These are phyloP conservation scores for Solanum chilense DNA, from an alignment of 257 asterid genomes.

Conservation along the genomic window DNA sequence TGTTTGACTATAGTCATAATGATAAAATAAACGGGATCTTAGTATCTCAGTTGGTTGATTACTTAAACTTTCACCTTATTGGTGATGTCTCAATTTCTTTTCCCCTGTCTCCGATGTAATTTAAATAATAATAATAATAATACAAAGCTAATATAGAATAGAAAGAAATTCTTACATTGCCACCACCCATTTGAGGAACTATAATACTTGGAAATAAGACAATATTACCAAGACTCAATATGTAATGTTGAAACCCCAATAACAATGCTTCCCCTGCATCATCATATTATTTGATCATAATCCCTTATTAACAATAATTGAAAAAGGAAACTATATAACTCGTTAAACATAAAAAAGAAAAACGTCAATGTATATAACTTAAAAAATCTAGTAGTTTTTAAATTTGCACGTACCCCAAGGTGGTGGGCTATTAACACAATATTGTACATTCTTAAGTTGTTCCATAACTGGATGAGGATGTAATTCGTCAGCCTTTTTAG, in stretches of 20 bases:
- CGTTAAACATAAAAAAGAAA: too few species aligned
- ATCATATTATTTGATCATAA: not conserved
- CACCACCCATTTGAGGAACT: conserved; percentile 77
- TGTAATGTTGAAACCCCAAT: conserved; percentile 77
- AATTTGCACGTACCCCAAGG: conserved; percentile 31
- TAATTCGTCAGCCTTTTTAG: conserved; percentile 7
- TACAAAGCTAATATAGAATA: not conserved
- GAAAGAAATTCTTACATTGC: conserved; percentile 30
- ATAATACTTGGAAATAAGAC: conserved; percentile 54
- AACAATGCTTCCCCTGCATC: conserved; percentile 47
- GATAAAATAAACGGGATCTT: not conserved
- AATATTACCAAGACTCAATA: conserved; percentile 50
- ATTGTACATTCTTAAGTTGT: conserved; percentile 57
- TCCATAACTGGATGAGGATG: conserved; percentile 48
- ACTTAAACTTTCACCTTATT: not conserved
- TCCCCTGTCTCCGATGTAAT: not conserved
- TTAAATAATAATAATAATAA: not conserved
- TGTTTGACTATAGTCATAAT: not conserved
- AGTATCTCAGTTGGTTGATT: not conserved
- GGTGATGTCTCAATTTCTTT: not conserved
- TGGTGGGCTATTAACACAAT: conserved; percentile 74
- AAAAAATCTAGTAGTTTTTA: not conserved
- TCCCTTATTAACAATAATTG: not conserved
- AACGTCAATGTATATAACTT: not conserved
- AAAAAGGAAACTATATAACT: not conserved